Base-by-base conservation (phyloP, 1,139 yeast genomes). In the Zygoascus sp. region DNA sequence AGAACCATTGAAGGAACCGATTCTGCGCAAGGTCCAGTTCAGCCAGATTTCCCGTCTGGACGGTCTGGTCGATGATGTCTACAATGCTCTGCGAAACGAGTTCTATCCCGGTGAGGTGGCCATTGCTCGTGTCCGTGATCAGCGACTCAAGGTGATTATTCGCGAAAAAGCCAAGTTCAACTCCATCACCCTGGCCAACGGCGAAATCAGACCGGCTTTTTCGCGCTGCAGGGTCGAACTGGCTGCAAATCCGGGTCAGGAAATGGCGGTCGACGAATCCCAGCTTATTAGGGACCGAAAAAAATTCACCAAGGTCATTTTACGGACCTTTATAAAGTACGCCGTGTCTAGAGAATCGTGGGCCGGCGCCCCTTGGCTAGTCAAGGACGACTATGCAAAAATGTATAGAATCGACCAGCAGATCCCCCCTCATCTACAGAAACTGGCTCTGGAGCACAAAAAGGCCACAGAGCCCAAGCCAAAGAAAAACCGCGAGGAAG, bases 311-410 rank as follows among this genome's bases (percentile, higher is more conserved):
- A 92, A 92, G 64, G 83, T 92, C 78, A 75, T 86, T 50, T 83
- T 92, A 36, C 84, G 90, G 64, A 86, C 96, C 0, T 92, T 92
- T 58, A 79, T 92, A 59, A 90, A 90, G 60, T 76, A 89, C 57
- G 81, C 96, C 5, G 80, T 92, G 57, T 75, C 87, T 3, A 77
- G 96, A 56, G 87, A 92, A 3, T 77, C 83, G 50, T 85, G 85
- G 72, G 75, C 83, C 39, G 97, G 97, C 1, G 95, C 97, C 2
- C 97, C 98, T 1, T 92, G 97, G 97, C 81, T 92, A 16, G 95
- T 92, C n/a, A 85, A 84, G 62, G 80, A 79, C 28, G 81, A 82
- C 56, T 88, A 79, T 62, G 73, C 73, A 8, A 54, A 53, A 27
- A 58, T 55, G 48, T 65, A 68, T 56, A 49, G 66, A 46, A 63